phyloP scores from a whole-genome alignment of 768 basidiomycete genomes.

The Leucocoprinus sp. region DNA sequence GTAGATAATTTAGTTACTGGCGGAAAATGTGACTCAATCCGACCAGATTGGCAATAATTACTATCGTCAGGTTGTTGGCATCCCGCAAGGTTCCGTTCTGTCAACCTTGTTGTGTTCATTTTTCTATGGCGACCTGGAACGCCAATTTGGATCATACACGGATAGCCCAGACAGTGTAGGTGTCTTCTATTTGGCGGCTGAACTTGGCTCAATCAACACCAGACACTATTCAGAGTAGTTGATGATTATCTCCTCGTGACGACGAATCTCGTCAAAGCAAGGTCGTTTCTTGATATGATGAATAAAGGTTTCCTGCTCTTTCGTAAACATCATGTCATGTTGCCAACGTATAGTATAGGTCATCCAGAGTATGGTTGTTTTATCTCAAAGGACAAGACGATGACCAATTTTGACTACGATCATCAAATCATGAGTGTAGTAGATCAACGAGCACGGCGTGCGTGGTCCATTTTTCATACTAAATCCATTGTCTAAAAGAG shows the following conservation, averaged over 20 bases:
- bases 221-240: constrained; percentile 81
- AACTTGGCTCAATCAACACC: neutral
- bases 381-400: constrained; percentile 81
- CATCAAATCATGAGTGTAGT: constrained; percentile 45
- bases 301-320: constrained; percentile 39
- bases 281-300: constrained; percentile 70
- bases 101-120: constrained; percentile 89
- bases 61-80: constrained; percentile 87
- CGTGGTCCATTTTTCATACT: neutral
- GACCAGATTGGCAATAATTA: constrained; percentile 69
- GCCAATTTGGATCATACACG: constrained; percentile 41
- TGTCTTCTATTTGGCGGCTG: constrained; percentile 2
- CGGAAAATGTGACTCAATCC: constrained; percentile 1
- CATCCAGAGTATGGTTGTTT: constrained; percentile 94
- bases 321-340: neutral
- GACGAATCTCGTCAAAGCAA: constrained; percentile 51
- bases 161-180: constrained; percentile 57
- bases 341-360: constrained; percentile 31
- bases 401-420: constrained; percentile 76
- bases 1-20: neutral
- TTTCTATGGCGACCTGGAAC: constrained; percentile 91
- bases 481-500: neutral
- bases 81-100: constrained; percentile 97
- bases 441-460: constrained; percentile 31
- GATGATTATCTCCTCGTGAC: constrained; percentile 94